Evolutionary conservation across 2,329 filamentous ascomycete species (phyloP).

Genomic region (Clarireedia sp.): DNA sequence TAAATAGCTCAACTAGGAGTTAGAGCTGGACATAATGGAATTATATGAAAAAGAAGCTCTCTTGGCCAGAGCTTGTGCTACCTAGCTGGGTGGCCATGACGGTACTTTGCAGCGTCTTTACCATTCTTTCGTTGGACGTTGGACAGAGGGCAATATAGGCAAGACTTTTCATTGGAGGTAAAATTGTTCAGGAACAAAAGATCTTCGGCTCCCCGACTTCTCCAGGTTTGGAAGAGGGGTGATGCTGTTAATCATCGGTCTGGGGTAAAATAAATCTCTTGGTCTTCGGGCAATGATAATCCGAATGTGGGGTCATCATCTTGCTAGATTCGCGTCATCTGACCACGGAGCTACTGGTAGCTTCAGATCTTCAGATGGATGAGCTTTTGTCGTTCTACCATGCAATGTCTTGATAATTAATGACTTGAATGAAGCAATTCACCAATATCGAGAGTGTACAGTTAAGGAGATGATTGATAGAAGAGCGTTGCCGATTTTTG

Average conservation of each 20-base stretch:
- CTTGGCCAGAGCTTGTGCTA: no score
- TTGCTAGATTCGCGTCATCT: background rate
- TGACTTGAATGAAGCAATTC: no score
- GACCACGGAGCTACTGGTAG: background rate
- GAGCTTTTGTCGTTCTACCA: no score
- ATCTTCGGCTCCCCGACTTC: background rate
- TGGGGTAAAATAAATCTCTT: background rate
- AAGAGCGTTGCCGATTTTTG: no score
- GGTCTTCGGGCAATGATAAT: slow-evolving; percentile 2
- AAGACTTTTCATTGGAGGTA: slow-evolving; percentile 16
- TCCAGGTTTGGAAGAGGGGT: slow-evolving; percentile 9
- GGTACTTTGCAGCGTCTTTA: background rate
- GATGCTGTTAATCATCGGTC: background rate
- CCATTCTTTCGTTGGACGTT: background rate
- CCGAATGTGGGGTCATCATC: background rate
- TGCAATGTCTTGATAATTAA: no score
- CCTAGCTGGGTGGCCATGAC: background rate
- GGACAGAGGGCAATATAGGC: background rate
- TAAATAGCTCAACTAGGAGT: no score
- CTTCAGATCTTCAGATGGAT: background rate
- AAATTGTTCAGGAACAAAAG: slow-evolving; percentile 11
- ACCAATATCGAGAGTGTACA: no score
- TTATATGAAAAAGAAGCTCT: background rate
- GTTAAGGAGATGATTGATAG: no score
- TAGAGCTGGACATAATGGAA: background rate